Conservation (phyloP, 1,284 basidiomycete species). For the Volvariella surrecta region DNA sequence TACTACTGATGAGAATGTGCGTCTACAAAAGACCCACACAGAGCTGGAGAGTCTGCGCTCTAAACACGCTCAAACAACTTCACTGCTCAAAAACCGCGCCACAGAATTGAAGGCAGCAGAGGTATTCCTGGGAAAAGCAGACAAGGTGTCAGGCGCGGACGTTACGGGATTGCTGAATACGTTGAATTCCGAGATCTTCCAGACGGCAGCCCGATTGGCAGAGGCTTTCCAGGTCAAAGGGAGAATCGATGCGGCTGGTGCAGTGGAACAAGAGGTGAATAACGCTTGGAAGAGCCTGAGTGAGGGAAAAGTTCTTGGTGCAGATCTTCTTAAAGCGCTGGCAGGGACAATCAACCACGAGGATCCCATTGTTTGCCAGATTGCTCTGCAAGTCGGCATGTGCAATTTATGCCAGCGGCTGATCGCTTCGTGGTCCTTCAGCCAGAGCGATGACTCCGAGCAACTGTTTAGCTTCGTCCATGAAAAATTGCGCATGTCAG, state of each 20-base stretch:
- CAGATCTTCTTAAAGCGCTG: conserved; percentile 26
- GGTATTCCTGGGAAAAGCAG: conserved; percentile 10
- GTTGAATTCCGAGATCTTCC: conserved; percentile 13
- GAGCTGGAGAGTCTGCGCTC: conserved; percentile 7
- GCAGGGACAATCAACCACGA: conserved; percentile 24
- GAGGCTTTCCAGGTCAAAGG: conserved; percentile 27
- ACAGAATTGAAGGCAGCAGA: conserved; percentile 8
- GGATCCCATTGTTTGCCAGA: conserved; percentile 39
- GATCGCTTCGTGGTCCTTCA: conserved; percentile 41
- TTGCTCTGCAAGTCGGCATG: conserved; percentile 39
- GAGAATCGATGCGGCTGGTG: conserved; percentile 15
- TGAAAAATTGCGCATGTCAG: conserved; percentile 5
- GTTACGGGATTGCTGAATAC: conserved; percentile 9
- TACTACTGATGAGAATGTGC: not conserved
- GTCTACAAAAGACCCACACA: conserved; percentile 1
- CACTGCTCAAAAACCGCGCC: conserved; percentile 11
- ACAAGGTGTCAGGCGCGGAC: conserved; percentile 12
- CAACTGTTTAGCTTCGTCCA: conserved; percentile 24
- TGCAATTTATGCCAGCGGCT: conserved; percentile 35
- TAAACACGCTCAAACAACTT: conserved; percentile 21
- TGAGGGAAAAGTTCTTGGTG: conserved; percentile 26
- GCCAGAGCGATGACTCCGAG: conserved; percentile 30
- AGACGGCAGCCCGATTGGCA: conserved; percentile 14
- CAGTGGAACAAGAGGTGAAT: conserved; percentile 19
- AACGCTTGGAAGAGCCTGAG: conserved; percentile 9